Conservation (phyloP, 805 yeast genomes). For the Candida odintsovae region DNA sequence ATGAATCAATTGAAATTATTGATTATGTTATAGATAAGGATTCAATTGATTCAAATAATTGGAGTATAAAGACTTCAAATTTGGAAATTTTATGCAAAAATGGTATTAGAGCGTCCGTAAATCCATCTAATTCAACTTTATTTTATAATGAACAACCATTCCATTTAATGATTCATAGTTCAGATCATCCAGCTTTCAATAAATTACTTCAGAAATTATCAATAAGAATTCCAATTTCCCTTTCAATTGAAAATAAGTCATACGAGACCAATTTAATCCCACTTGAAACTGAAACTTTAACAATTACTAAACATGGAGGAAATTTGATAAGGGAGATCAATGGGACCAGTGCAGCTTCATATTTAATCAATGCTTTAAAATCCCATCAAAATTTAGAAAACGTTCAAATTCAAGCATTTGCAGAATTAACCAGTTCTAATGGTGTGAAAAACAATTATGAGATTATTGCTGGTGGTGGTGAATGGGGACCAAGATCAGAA, state of each 20-base stretch:
- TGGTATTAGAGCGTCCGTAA: not conserved
- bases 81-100: not conserved
- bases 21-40: not conserved
- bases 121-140: not conserved
- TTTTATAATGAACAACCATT: not conserved
- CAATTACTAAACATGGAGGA: constrained; percentile 2
- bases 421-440: not conserved
- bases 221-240: constrained; percentile 1
- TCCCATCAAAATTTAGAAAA: not conserved
- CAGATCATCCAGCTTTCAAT: not conserved
- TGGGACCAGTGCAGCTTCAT: constrained; percentile 2
- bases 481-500: constrained; percentile 7
- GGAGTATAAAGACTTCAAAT: not conserved
- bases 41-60: not conserved
- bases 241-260: not conserved
- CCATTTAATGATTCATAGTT: constrained; percentile 1
- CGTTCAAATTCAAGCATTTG: constrained; percentile 2
- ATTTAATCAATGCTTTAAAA: constrained; percentile 2
- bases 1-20: not conserved
- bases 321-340: constrained; percentile 4
- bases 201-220: not conserved
- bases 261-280: constrained; percentile 2
- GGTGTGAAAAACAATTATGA: not conserved
- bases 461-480: constrained; percentile 11
- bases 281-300: not conserved